Conservation (phyloP, 1,284 basidiomycete genomes). For the Sanghuangporus sanghuang region DNA sequence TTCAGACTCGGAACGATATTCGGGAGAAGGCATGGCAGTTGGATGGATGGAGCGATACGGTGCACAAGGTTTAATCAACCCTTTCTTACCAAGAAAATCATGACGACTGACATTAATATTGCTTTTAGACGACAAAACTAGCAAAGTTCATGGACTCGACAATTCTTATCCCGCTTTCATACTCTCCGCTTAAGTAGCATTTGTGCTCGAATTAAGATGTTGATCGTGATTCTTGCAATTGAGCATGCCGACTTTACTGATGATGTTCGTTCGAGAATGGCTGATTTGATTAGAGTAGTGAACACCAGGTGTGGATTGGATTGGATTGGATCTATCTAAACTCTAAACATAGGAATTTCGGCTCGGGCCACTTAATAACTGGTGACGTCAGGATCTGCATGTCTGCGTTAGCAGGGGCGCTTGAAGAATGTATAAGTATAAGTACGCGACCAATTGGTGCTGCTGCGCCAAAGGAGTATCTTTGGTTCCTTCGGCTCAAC, state of each 20-base stretch:
- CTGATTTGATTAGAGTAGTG: neutral
- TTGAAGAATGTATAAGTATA: neutral
- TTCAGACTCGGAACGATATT: conserved; percentile 76
- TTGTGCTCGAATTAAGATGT: neutral
- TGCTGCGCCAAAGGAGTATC: neutral
- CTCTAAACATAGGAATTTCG: neutral
- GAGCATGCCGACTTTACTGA: neutral
- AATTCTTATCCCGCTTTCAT: conserved; percentile 68
- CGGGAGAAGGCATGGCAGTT: conserved; percentile 89
- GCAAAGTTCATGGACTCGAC: conserved; percentile 75
- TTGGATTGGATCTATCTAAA: neutral
- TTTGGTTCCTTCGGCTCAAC: neutral
- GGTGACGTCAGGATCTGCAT: conserved; percentile 3
- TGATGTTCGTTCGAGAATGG: neutral
- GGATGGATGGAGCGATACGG: conserved; percentile 92
- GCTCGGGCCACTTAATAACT: neutral
- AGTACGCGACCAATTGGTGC: neutral
- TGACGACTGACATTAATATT: conserved; percentile 17
- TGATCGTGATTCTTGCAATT: neutral
- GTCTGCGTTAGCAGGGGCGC: neutral
- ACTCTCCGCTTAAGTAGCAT: conserved; percentile 72
- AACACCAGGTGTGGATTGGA: too few relatives aligned
- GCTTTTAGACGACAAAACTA: conserved; percentile 66
- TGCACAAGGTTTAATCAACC: conserved; percentile 63
- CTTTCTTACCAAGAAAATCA: neutral